Base-by-base conservation (phyloP, 768 basidiomycete species). In the Kwoniella botswanensis region DNA sequence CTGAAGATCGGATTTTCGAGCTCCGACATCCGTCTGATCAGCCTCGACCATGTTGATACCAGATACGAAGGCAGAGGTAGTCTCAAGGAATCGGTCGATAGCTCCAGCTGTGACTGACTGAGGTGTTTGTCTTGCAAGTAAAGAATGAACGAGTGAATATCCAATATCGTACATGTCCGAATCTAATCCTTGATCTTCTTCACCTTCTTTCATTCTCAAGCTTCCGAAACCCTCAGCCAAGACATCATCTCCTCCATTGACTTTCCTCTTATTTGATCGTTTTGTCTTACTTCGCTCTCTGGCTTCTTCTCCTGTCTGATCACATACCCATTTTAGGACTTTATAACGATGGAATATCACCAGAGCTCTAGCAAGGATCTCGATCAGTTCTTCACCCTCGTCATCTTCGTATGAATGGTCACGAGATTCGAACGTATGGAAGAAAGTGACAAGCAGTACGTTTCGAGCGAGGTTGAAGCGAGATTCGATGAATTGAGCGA, bases 41-140 rank as follows among this genome's bases (percentile, higher is more conserved):
- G 50, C 26, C 15, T 50, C 22, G 29, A 94, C 85, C 9, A 93
- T 79, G 22, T 90, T 90, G 9, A 87, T 88, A 22, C 85, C 81
- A 74, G 91, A 89, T 56, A 94, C 86, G 82, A 91, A 93, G 26
- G 86, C 87, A 77, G 93, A 60, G 4, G 81, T 86, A 73, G 91
- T 88, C 13, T 91, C 79, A 44, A 93, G 85, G 53, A 91, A 62
- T 87, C 87, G 21, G 87, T 88, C 53, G 68, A 72, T 26, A 3
- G 58, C 44, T 4, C 50, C 53, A 24, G 29, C 4, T 1, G 42
- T 9, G 15, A 73, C 68, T 18, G 60, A 24, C n/a, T 68, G 67
- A 22, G 68, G 42, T 11, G 21, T 17, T 44, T 71, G 71, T 12
- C 68, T 68, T 15, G 75, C 74, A 7, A 82, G 71, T 3, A 82